phyloP scores from a whole-genome alignment of 108 stramenopile species.

The Cyclotella sp. region DNA sequence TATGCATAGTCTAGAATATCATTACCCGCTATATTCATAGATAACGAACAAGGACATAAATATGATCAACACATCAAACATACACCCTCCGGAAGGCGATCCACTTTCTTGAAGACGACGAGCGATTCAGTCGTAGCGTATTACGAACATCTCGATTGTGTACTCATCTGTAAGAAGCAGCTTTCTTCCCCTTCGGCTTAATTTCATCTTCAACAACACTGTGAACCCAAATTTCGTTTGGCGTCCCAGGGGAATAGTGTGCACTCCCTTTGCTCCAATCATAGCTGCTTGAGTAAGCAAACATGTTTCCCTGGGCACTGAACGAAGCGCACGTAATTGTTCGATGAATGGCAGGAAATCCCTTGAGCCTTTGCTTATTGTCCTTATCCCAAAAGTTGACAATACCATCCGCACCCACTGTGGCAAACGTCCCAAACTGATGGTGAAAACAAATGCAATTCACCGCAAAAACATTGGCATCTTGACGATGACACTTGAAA shows the following conservation, averaged over 20 bases:
- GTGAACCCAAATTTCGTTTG: slow-evolving; percentile 89
- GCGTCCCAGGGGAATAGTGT: slow-evolving; percentile 64
- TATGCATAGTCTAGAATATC: neutral
- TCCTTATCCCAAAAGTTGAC: slow-evolving; percentile 98
- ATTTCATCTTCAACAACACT: slow-evolving; percentile 86
- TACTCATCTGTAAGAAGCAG: slow-evolving; percentile 18
- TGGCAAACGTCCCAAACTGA: slow-evolving; percentile 89
- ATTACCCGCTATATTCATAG: neutral
- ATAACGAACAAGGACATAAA: neutral
- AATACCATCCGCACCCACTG: slow-evolving; percentile 89
- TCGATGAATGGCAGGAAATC: slow-evolving; percentile 69
- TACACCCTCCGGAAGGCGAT: neutral
- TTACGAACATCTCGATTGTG: neutral
- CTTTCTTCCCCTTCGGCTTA: slow-evolving; percentile 83
- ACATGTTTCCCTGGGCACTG: slow-evolving; percentile 89
- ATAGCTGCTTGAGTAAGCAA: slow-evolving; percentile 92
- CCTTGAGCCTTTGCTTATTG: slow-evolving; percentile 92
- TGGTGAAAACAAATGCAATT: slow-evolving; percentile 94
- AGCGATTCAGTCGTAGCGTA: neutral
- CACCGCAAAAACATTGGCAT: slow-evolving; percentile 78
- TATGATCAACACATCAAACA: neutral
- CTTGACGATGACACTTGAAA: slow-evolving; percentile 97
- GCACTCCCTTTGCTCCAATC: slow-evolving; percentile 91
- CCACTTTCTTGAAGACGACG: neutral
- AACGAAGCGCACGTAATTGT: slow-evolving; percentile 85